phyloP scores from a whole-genome alignment of 2,329 filamentous ascomycete genomes.

The Colletotrichum sp. region DNA sequence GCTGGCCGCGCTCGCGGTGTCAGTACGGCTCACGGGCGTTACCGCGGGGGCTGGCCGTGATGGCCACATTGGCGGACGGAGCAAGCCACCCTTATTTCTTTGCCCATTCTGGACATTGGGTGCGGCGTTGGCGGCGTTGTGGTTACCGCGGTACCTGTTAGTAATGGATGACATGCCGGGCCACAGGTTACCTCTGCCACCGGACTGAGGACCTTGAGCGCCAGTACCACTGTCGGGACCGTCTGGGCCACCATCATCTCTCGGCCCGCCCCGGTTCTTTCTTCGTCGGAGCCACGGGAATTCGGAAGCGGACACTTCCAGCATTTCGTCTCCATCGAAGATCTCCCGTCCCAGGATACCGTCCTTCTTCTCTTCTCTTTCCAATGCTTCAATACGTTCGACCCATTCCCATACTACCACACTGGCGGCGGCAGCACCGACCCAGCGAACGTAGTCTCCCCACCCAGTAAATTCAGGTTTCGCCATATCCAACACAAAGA shows the following conservation, averaged over 20 bases:
- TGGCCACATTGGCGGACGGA: constrained; percentile 60
- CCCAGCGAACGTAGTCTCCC: constrained; percentile 96
- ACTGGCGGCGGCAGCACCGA: constrained; percentile 91
- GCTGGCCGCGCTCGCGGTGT: constrained; percentile 68
- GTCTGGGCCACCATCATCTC: constrained; percentile 24
- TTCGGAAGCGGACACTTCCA: constrained; percentile 66
- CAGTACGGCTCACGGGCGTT: constrained; percentile 65
- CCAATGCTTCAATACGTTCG: constrained; percentile 88
- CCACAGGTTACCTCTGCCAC: constrained; percentile 40
- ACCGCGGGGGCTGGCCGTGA: constrained; percentile 58
- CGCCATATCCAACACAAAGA: constrained; percentile 90
- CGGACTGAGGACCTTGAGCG: constrained; percentile 23
- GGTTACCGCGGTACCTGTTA: constrained; percentile 35
- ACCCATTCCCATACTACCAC: constrained; percentile 99
- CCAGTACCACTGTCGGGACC: constrained; percentile 20
- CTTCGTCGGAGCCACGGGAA: constrained; percentile 49
- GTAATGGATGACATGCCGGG: constrained; percentile 45
- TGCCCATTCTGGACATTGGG: constrained; percentile 24
- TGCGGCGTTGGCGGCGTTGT: background rate
- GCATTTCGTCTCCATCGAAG: constrained; percentile 93
- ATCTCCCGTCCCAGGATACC: constrained; percentile 90
- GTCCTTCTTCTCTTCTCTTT: constrained; percentile 92
- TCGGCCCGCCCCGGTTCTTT: constrained; percentile 35
- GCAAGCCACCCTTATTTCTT: constrained; percentile 36
- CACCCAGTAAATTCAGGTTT: constrained; percentile 86